Base-by-base conservation (phyloP, 352 stramenopile genomes). In the Aphanomyces astaci region DNA sequence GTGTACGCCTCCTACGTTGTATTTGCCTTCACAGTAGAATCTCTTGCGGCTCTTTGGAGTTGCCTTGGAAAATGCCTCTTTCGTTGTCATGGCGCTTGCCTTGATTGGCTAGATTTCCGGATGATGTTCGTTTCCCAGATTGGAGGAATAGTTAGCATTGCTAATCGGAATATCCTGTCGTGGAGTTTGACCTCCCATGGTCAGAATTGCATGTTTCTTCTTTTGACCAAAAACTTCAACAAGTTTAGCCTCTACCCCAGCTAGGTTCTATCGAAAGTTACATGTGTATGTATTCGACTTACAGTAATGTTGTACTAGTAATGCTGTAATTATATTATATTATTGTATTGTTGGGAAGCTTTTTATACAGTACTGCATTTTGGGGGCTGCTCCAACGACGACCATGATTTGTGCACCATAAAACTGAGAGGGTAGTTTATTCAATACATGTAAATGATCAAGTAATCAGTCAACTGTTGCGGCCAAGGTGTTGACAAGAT, bases 341-440 rank as follows among this genome's bases (percentile, higher is more conserved):
- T n/a, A n/a, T n/a, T n/a, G n/a, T n/a, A n/a, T n/a, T n/a, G n/a
- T n/a, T n/a, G n/a, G n/a, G n/a, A n/a, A n/a, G n/a, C n/a, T n/a
- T n/a, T n/a, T n/a, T n/a, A n/a, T n/a, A n/a, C n/a, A n/a, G n/a
- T n/a, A n/a, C n/a, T n/a, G n/a, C n/a, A n/a, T n/a, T n/a, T n/a
- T n/a, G n/a, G n/a, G n/a, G n/a, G n/a, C n/a, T n/a, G n/a, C n/a
- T n/a, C n/a, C n/a, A n/a, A n/a, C n/a, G n/a, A n/a, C n/a, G n/a
- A n/a, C n/a, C n/a, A n/a, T 49, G 40, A 49, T 49, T n/a, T 49
- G 40, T 49, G 40, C 40, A 49, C 40, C 40, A 49, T 49, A 49
- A 1, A 49, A 49, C 22, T 49, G 40, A 49, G 40, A 49, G 22
- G 40, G 0, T 49, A 49, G 22, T 49, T 49, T n/a, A 49, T 49